phyloP scores from a whole-genome alignment of 208 protist genomes.

The Acanthamoeba comandoni region DNA sequence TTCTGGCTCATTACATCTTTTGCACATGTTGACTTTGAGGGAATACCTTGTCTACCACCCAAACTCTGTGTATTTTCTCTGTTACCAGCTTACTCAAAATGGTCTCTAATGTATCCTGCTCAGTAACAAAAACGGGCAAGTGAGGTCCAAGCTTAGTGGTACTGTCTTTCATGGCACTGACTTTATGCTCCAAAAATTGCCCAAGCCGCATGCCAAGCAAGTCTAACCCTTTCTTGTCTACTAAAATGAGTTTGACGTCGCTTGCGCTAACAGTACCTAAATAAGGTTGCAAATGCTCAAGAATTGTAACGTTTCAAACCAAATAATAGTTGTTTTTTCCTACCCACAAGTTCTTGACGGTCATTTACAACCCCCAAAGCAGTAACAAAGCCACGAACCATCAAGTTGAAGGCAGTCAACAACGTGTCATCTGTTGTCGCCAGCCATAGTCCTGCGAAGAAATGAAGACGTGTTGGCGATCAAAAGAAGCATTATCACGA shows the following conservation, averaged over 20 bases:
- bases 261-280: constrained; percentile 44
- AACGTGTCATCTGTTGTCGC: not conserved
- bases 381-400: constrained; percentile 10
- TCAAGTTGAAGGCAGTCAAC: not conserved
- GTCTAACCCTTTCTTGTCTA: constrained; percentile 17
- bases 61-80: constrained; percentile 17
- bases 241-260: constrained; percentile 13
- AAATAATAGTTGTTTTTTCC: constrained; percentile 11
- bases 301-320: no score
- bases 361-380: not conserved
- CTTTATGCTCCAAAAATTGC: constrained; percentile 59
- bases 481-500: no score
- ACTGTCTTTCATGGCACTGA: constrained; percentile 7
- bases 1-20: no score
- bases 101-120: constrained; percentile 25
- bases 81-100: constrained; percentile 18
- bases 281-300: no score
- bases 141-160: not conserved
- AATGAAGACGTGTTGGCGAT: no score
- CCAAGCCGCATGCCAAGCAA: constrained; percentile 9
- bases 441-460: constrained; percentile 7
- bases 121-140: not conserved
- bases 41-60: no score
- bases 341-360: not conserved
- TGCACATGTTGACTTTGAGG: no score